A percentile compares a stretch with the other conserved stretches of the same genome.
Conservation (phyloP, 352 stramenopile genomes). For the Aphanomyces euteiches region DNA sequence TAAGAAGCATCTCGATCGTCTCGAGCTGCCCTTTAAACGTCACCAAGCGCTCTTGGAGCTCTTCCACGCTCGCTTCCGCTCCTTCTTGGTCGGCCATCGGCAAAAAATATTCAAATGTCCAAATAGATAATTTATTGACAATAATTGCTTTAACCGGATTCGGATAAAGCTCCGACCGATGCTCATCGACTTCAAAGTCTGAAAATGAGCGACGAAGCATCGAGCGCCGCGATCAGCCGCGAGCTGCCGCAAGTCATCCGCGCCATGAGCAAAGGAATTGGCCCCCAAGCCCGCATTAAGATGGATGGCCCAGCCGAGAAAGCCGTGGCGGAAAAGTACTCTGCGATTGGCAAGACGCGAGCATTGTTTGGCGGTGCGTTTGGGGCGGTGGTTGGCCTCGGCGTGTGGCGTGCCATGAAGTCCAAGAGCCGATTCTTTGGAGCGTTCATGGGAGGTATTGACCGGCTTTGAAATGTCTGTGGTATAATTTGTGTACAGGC, state of each 20-base stretch:
- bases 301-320: constrained; percentile 29
- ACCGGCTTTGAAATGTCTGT: not conserved
- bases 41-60: constrained; percentile 72
- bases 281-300: constrained; percentile 20
- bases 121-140: not conserved
- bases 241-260: constrained; percentile 27
- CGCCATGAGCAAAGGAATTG: constrained; percentile 22
- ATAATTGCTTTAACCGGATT: constrained; percentile 11
- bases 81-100: constrained; percentile 6
- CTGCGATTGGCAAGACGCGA: constrained; percentile 10
- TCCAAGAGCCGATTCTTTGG: constrained; percentile 18
- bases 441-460: constrained; percentile 25
- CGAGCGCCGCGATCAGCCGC: constrained; percentile 18
- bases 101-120: constrained; percentile 2
- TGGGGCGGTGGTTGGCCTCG: constrained; percentile 15
- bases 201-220: constrained; percentile 9
- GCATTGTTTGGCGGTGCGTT: constrained; percentile 1
- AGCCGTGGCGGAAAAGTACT: constrained; percentile 17
- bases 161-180: not conserved
- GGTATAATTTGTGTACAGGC: constrained; percentile 14
- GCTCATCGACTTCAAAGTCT: constrained; percentile 8
- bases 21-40: constrained; percentile 77
- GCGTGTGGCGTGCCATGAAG: constrained; percentile 11
- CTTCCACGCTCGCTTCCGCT: constrained; percentile 30
- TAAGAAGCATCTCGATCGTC: constrained; percentile 75